Evolutionary conservation across 2,329 filamentous ascomycete species (phyloP).

Genomic region (Drechslerella stenobrocha): DNA sequence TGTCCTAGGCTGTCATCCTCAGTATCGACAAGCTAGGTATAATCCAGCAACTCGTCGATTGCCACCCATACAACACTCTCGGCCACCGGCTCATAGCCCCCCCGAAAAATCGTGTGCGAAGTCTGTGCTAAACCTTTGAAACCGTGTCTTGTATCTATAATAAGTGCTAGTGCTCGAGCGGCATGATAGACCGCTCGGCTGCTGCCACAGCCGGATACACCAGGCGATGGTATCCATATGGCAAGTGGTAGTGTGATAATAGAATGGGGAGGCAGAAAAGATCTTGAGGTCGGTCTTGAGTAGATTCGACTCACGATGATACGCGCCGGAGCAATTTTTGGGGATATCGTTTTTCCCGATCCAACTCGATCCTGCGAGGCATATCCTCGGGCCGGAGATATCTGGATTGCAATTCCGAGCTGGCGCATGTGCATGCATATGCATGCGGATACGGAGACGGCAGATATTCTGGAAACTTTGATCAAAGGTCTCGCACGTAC

Average conservation of each 20-base stretch:
- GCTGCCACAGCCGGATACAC: conserved; percentile 4
- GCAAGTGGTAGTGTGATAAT: background rate
- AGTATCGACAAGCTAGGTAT: conserved; percentile 20
- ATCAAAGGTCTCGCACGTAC: no score
- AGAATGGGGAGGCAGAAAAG: background rate
- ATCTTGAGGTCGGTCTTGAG: background rate
- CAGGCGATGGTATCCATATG: background rate
- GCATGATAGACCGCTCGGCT: conserved; percentile 33
- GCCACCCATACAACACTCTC: conserved; percentile 8
- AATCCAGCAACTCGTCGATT: conserved; percentile 39
- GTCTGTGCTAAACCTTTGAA: background rate
- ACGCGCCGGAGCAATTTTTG: background rate
- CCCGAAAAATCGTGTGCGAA: background rate
- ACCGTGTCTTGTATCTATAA: conserved; percentile 20
- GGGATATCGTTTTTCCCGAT: background rate
- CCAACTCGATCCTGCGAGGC: background rate
- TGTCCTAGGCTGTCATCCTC: conserved; percentile 10
- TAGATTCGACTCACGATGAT: background rate
- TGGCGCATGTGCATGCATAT: conserved; percentile 9
- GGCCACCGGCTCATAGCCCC: background rate
- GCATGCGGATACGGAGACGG: conserved; percentile 1
- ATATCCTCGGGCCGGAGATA: conserved; percentile 5
- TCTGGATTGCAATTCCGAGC: background rate
- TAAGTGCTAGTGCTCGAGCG: conserved; percentile 1
- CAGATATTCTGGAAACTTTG: conserved; percentile 23